These are phyloP conservation scores for Blastobotrys peoriensis DNA, from an alignment of 805 yeast genomes.

Conservation along the genomic window DNA sequence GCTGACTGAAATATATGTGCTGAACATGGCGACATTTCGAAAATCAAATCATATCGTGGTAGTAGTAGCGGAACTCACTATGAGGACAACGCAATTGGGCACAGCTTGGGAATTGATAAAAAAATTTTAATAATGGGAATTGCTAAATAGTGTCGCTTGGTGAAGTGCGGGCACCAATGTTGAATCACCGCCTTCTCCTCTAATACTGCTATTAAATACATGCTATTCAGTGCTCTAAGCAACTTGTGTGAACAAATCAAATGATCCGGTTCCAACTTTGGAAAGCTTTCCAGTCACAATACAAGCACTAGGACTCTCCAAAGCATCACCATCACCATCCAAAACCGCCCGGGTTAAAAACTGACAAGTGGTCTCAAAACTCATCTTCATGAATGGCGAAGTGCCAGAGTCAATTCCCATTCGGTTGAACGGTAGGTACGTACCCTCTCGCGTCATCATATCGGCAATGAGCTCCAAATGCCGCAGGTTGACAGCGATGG, in stretches of 20 bases:
- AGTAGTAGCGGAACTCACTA: too few relatives aligned
- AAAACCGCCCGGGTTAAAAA: constrained; percentile 94
- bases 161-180: too few relatives aligned
- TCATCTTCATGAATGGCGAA: constrained; percentile 97
- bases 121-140: too few relatives aligned
- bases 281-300: constrained; percentile 88
- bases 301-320: constrained; percentile 89
- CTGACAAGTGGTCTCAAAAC: constrained; percentile 97
- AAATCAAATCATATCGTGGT: too few relatives aligned
- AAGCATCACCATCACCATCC: constrained; percentile 81
- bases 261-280: constrained; percentile 93
- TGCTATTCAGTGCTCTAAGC: constrained; percentile 1
- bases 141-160: too few relatives aligned
- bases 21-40: too few relatives aligned
- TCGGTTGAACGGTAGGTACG: constrained; percentile 93
- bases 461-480: constrained; percentile 97
- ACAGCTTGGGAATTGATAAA: too few relatives aligned
- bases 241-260: constrained; percentile 51
- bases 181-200: too few relatives aligned
- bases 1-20: too few relatives aligned
- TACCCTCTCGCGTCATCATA: constrained; percentile 98
- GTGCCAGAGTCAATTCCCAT: constrained; percentile 96
- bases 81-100: too few relatives aligned
- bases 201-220: too few relatives aligned
- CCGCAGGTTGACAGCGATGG: constrained; percentile 85